Evolutionary conservation across 2,329 filamentous ascomycete genomes (phyloP).

Genomic region (Drechslerella dactyloides): DNA sequence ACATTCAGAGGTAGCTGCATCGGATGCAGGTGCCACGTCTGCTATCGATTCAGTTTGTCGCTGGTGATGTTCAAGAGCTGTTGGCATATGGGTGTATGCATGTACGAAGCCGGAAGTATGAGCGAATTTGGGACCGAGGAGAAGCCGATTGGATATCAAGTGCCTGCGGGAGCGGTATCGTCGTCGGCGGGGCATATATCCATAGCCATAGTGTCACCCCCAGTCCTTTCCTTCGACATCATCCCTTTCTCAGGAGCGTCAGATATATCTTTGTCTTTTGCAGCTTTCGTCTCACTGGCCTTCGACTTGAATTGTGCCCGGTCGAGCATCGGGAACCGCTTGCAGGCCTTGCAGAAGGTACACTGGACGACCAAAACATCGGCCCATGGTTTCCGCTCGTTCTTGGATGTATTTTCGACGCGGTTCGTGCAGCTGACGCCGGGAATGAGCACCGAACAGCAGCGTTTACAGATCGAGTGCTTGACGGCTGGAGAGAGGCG

Average conservation of each 20-base stretch:
- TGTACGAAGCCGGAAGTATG: not conserved
- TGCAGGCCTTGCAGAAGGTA: slow-evolving; percentile 16
- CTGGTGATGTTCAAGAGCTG: not conserved
- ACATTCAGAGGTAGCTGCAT: too few species aligned
- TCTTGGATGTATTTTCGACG: slow-evolving; percentile 39
- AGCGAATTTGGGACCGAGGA: not conserved
- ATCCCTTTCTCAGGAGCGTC: not conserved
- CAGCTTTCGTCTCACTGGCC: not conserved
- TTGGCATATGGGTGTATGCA: not conserved
- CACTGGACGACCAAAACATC: slow-evolving; percentile 34
- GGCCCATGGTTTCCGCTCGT: slow-evolving; percentile 26
- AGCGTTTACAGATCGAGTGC: slow-evolving; percentile 37
- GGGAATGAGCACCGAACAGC: slow-evolving; percentile 23
- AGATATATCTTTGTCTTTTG: not conserved
- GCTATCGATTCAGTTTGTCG: too few species aligned
- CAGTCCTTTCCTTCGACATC: not conserved
- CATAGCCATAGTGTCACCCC: not conserved
- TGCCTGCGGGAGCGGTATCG: not conserved
- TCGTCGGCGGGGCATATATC: not conserved
- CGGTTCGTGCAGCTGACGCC: slow-evolving; percentile 30
- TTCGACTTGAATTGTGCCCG: slow-evolving; percentile 6
- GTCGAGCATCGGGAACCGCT: slow-evolving; percentile 27
- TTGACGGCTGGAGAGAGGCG: slow-evolving; percentile 31
- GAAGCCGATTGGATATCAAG: not conserved
- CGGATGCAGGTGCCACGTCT: too few species aligned